Evolutionary conservation across 1,284 basidiomycete genomes (phyloP).

Genomic region (Ganoderma sp.): DNA sequence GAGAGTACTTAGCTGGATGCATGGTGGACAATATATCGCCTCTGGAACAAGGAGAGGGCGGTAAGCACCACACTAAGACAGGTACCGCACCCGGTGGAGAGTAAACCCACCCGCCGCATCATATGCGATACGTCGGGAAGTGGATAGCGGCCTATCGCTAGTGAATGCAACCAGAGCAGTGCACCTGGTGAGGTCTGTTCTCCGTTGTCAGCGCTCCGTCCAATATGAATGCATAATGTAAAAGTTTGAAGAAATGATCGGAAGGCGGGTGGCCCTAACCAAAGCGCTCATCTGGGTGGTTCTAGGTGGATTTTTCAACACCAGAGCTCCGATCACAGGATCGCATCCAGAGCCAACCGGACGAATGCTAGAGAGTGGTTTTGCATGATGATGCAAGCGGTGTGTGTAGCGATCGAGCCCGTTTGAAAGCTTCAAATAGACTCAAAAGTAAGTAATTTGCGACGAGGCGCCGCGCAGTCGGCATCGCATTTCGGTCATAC

Average conservation of each 20-base stretch:
- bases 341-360: not conserved
- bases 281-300: not conserved
- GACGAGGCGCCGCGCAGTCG: not conserved
- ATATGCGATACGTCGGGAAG: not conserved
- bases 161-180: not conserved
- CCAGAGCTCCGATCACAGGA: not conserved
- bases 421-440: not conserved
- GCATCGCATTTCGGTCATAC: slow-evolving; percentile 3
- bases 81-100: not conserved
- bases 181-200: not conserved
- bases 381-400: not conserved
- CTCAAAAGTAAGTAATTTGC: not conserved
- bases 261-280: not conserved
- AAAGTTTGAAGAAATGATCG: not conserved
- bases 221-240: not conserved
- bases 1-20: not conserved
- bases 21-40: not conserved
- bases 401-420: not conserved
- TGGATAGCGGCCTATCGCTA: not conserved
- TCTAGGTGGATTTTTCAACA: not conserved
- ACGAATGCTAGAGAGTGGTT: not conserved
- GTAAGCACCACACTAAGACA: not conserved
- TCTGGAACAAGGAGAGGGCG: not conserved
- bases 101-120: not conserved
- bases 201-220: not conserved